These are phyloP conservation scores for Onygenales sp. DNA, from an alignment of 2,329 filamentous ascomycete species.

Conservation along the genomic window DNA sequence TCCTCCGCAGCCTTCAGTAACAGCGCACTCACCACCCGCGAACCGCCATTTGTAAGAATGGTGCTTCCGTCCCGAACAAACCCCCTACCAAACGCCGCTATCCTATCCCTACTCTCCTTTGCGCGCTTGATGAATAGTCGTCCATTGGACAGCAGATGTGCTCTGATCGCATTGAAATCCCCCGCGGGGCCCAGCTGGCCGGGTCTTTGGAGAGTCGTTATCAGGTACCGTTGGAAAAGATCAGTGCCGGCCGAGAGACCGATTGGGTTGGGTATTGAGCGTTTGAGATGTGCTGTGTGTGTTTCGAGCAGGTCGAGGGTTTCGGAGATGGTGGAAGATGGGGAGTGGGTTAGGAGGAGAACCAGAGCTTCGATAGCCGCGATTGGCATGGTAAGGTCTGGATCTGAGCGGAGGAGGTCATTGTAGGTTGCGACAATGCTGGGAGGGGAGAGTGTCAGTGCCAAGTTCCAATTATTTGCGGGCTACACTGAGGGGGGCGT, in stretches of 20 bases:
- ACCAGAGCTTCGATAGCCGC: constrained; percentile 90
- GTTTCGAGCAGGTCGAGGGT: constrained; percentile 76
- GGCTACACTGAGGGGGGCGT: not conserved
- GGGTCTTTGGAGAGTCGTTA: constrained; percentile 57
- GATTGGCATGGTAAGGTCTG: constrained; percentile 88
- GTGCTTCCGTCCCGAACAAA: constrained; percentile 71
- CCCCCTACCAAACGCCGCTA: constrained; percentile 67
- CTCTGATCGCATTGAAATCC: constrained; percentile 75
- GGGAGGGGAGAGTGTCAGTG: constrained; percentile 4
- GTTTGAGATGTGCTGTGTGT: constrained; percentile 68
- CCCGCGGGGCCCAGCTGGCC: constrained; percentile 41
- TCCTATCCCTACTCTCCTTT: constrained; percentile 72
- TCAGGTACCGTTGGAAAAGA: constrained; percentile 88
- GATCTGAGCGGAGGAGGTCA: constrained; percentile 55
- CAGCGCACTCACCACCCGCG: constrained; percentile 69
- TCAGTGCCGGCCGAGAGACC: constrained; percentile 90
- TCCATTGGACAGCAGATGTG: constrained; percentile 77
- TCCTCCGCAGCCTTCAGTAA: constrained; percentile 64
- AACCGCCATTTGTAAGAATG: constrained; percentile 86
- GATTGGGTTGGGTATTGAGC: constrained; percentile 74
- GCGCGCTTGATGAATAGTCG: constrained; percentile 79
- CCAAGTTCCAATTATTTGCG: not conserved
- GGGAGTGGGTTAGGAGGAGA: constrained; percentile 67
- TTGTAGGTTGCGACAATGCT: constrained; percentile 59
- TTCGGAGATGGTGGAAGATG: constrained; percentile 82